phyloP scores from a whole-genome alignment of 2,329 filamentous ascomycete species.

The Hymenoscyphus albidus region DNA sequence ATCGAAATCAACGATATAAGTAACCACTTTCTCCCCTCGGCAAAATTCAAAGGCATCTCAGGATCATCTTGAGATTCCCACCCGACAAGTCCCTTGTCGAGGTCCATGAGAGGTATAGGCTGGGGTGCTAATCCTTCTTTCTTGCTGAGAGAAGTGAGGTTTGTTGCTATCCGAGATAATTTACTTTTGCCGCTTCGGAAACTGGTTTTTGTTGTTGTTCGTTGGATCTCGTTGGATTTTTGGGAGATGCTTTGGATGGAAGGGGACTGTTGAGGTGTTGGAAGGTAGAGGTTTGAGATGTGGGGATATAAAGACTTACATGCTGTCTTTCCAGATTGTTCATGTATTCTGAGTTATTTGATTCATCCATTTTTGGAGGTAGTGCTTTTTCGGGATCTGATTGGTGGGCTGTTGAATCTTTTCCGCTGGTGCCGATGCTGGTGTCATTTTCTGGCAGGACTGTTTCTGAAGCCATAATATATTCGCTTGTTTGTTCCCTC shows the following conservation, averaged over 20 bases:
- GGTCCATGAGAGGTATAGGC: slow-evolving; percentile 45
- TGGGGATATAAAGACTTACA: slow-evolving; percentile 17
- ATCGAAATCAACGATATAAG: slow-evolving; percentile 32
- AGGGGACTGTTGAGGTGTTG: slow-evolving; percentile 18
- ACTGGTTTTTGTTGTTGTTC: slow-evolving; percentile 18
- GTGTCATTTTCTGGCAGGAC: slow-evolving; percentile 20
- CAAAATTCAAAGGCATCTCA: slow-evolving; percentile 53
- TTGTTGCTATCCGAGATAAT: slow-evolving; percentile 28
- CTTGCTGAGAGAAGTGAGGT: slow-evolving; percentile 24
- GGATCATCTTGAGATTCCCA: slow-evolving; percentile 59
- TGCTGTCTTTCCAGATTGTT: slow-evolving; percentile 28
- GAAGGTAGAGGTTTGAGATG: slow-evolving; percentile 12
- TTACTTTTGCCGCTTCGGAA: slow-evolving; percentile 21
- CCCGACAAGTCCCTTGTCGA: slow-evolving; percentile 52
- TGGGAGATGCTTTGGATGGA: slow-evolving; percentile 23
- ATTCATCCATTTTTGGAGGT: slow-evolving; percentile 6
- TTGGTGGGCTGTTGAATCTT: slow-evolving; percentile 20
- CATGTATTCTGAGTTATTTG: slow-evolving; percentile 17
- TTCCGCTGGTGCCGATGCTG: slow-evolving; percentile 17
- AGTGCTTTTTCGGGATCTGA: slow-evolving; percentile 22
- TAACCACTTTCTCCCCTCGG: slow-evolving; percentile 31
- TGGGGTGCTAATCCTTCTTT: slow-evolving; percentile 19
- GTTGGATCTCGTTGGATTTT: slow-evolving; percentile 18
- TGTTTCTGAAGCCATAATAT: slow-evolving; percentile 21
- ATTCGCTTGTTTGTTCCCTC: not conserved